Evolutionary conservation across 345 rosid genomes (phyloP).

Genomic region (Barbarea vulgaris): DNA sequence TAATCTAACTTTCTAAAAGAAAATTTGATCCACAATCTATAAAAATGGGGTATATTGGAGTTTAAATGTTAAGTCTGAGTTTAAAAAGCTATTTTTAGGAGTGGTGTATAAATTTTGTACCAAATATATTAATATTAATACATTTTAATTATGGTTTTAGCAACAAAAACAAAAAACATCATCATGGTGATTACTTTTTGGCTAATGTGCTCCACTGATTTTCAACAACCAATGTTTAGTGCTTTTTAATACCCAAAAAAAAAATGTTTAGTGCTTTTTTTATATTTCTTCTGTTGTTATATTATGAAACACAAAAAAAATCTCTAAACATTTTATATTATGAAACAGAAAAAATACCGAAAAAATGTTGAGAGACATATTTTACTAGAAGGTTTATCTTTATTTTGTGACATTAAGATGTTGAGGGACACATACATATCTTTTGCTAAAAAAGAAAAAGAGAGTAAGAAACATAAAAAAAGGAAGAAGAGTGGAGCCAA

Average conservation of each 20-base stretch:
- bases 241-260: too few species aligned
- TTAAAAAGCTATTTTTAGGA: neutral
- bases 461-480: neutral
- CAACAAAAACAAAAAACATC: neutral
- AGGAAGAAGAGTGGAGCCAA: conserved; percentile 7
- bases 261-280: too few species aligned
- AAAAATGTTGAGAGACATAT: too few species aligned
- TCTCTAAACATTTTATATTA: too few species aligned
- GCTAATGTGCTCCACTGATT: neutral
- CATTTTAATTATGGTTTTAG: neutral
- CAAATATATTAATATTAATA: neutral
- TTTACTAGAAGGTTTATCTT: too few species aligned
- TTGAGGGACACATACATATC: neutral
- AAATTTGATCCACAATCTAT: neutral
- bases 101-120: neutral
- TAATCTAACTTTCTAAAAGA: neutral
- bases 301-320: too few species aligned
- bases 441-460: too few species aligned
- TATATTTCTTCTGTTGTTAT: too few species aligned
- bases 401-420: neutral
- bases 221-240: neutral
- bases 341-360: too few species aligned
- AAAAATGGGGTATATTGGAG: neutral
- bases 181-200: neutral
- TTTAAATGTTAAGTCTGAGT: neutral